phyloP scores from a whole-genome alignment of 331 rosid genomes.

The Quercus lobata region DNA sequence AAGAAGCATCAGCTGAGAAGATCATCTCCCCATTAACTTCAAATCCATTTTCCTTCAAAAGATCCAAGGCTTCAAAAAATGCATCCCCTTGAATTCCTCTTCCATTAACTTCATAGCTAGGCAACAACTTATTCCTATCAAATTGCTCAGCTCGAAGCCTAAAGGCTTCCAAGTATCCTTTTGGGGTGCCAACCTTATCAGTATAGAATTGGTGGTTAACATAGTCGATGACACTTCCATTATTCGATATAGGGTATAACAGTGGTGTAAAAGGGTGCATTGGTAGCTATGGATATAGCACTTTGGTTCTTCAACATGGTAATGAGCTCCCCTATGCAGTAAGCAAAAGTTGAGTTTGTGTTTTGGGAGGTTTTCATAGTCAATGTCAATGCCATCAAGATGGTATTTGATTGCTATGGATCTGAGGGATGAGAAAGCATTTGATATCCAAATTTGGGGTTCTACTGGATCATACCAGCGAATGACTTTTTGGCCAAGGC shows the following conservation, averaged over 20 bases:
- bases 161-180: slow-evolving; percentile 28
- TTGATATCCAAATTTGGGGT: slow-evolving; percentile 42
- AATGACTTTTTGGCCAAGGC: slow-evolving; percentile 27
- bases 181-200: slow-evolving; percentile 35
- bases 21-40: slow-evolving; percentile 51
- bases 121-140: slow-evolving; percentile 32
- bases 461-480: slow-evolving; percentile 44
- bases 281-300: slow-evolving; percentile 41
- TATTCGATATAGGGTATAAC: slow-evolving; percentile 27
- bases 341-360: slow-evolving; percentile 20
- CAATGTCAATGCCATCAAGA: slow-evolving; percentile 57
- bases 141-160: slow-evolving; percentile 29
- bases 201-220: slow-evolving; percentile 64
- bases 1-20: slow-evolving; percentile 48
- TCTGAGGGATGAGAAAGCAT: slow-evolving; percentile 43
- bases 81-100: slow-evolving; percentile 58
- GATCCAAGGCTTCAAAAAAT: slow-evolving; percentile 36
- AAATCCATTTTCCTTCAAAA: slow-evolving; percentile 37
- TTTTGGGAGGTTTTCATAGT: slow-evolving; percentile 47
- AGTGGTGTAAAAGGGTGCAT: slow-evolving; percentile 49
- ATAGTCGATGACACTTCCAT: slow-evolving; percentile 38
- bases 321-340: slow-evolving; percentile 56
- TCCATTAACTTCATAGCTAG: slow-evolving; percentile 56
- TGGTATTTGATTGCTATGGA: slow-evolving; percentile 26
- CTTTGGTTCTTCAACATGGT: slow-evolving; percentile 43